These are phyloP conservation scores for Magnusiomyces clavatus DNA, from an alignment of 1,139 yeast genomes.

Conservation along the genomic window DNA sequence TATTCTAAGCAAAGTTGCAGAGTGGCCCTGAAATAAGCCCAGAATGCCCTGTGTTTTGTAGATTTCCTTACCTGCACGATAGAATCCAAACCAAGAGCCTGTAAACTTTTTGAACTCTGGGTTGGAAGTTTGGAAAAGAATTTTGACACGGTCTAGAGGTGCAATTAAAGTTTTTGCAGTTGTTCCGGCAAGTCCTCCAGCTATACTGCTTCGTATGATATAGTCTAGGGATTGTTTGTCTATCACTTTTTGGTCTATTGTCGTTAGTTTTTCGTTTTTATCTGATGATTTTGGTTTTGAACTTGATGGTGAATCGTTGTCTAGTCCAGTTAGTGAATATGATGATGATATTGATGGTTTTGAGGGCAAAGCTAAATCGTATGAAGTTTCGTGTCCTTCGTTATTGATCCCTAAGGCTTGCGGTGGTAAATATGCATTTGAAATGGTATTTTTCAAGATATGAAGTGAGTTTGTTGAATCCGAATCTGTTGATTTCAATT, in stretches of 20 bases:
- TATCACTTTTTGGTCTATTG: slow-evolving; percentile 16
- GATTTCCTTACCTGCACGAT: slow-evolving; percentile 63
- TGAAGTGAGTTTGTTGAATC: too few relatives aligned
- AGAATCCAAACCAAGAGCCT: slow-evolving; percentile 72
- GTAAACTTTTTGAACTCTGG: slow-evolving; percentile 78
- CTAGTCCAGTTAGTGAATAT: too few relatives aligned
- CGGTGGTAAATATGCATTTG: too few relatives aligned
- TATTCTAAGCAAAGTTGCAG: slow-evolving; percentile 81
- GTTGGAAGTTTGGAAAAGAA: slow-evolving; percentile 87
- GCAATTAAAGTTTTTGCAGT: slow-evolving; percentile 94
- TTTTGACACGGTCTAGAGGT: slow-evolving; percentile 90
- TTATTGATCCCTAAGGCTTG: too few relatives aligned
- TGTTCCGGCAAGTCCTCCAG: slow-evolving; percentile 95
- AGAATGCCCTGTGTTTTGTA: slow-evolving; percentile 60
- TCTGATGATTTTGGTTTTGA: too few relatives aligned
- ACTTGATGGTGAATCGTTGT: too few relatives aligned
- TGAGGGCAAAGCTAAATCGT: background rate
- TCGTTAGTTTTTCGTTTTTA: background rate
- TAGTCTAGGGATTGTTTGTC: slow-evolving; percentile 74
- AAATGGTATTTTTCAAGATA: too few relatives aligned
- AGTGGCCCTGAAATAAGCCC: slow-evolving; percentile 93
- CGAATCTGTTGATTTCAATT: too few relatives aligned
- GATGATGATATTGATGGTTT: background rate
- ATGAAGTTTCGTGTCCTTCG: background rate
- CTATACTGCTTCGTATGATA: slow-evolving; percentile 73